Base-by-base conservation (phyloP, 306 rosid species). In the Alnus glutinosa region DNA sequence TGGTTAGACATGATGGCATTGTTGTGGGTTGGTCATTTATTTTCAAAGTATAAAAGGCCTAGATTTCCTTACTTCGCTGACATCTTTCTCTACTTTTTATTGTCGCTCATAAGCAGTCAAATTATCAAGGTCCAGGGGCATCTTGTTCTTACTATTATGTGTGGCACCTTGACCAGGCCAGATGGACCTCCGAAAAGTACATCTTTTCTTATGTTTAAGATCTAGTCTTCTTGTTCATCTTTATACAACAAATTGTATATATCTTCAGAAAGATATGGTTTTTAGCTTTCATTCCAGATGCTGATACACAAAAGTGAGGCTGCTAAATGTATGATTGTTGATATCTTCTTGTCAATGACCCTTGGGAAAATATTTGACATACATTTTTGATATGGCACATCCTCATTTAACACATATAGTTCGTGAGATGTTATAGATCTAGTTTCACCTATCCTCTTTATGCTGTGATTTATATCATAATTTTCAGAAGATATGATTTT, bases 261-360 rank as follows among this genome's bases (percentile, higher is more conserved):
- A 5, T 16, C 36, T 30, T 62, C 36, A 13, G 68, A 32, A 32
- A 32, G 44, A 32, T 62, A 32, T 0, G 4, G 7, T 42, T 62
- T 62, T 62, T 62, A 62, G 37, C 16, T 32, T 55, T 32, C 68
- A 4, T 62, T 62, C 16, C 8, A 32, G 61, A 52, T 52, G 19
- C 4, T 52, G 57, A 52, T 15, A 52, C 19, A 18, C n/a, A 52
- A 18, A 52, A 52, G 7, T 52, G 57, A 18, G 57, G n/a, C 5
- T 52, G 57, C 57, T 52, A 6, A 52, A 13, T 52, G 18, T 52
- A 52, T 52, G 57, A 4, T 52, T 15, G 18, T 4, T 52, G 57
- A 52, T 52, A n/a, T 14, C 48, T 7, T 71, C 68, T 63, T 80
- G 19, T 50, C 44, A 46, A 58, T 69, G 77, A 73, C 58, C 49